Evolutionary conservation across 73 alveolate genomes (phyloP).

Genomic region (Paramecium sexaurelia): DNA sequence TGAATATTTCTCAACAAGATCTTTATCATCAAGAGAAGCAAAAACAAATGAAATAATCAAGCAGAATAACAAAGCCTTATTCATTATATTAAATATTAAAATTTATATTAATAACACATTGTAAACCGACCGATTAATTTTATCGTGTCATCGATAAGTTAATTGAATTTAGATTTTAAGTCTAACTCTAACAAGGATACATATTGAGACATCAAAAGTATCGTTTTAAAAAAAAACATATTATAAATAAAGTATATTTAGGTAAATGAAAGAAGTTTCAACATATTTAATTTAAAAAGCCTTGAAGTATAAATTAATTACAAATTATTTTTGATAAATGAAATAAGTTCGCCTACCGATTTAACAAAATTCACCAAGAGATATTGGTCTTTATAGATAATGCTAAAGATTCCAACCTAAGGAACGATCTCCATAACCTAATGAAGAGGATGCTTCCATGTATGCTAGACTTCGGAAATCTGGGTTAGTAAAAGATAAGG

Average conservation of each 20-base stretch:
- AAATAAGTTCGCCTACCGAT: neutral
- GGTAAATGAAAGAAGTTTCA: neutral
- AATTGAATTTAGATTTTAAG: neutral
- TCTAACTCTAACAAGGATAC: neutral
- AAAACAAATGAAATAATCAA: neutral
- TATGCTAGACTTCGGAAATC: neutral
- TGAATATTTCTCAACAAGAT: neutral
- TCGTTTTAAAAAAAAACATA: too few species aligned
- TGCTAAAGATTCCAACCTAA: constrained; percentile 47
- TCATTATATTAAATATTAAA: constrained; percentile 12
- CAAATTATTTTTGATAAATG: neutral
- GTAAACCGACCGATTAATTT: too few species aligned
- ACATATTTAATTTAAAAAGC: neutral
- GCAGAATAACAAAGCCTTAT: neutral
- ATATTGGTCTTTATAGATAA: constrained; percentile 7
- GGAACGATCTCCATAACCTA: constrained; percentile 18
- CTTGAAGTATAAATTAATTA: neutral
- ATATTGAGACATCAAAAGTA: too few species aligned
- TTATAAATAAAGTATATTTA: too few species aligned
- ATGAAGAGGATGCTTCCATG: neutral
- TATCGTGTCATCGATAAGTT: neutral
- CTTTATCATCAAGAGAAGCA: constrained; percentile 19
- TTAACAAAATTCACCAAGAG: neutral
- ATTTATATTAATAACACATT: too few species aligned
- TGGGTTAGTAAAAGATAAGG: constrained; percentile 13